Evolutionary conservation across 2,329 filamentous ascomycete genomes (phyloP).

Genomic region (Epichloe sibirici): DNA sequence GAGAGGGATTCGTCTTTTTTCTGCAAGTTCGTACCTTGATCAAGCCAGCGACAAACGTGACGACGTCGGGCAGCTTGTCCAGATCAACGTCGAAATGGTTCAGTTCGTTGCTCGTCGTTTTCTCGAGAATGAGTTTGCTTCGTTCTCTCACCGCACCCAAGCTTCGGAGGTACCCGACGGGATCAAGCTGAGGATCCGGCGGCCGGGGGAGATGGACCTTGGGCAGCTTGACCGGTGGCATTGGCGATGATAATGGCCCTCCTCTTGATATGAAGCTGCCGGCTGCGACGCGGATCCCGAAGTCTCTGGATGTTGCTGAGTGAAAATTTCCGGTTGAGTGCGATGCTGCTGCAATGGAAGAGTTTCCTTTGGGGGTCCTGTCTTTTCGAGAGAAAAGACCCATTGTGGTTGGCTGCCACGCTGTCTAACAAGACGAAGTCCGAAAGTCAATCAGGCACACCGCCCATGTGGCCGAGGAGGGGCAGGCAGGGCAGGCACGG

Average conservation of each 20-base stretch:
- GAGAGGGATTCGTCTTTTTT: neutral
- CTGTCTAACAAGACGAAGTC: constrained; percentile 1
- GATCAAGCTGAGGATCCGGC: constrained; percentile 78
- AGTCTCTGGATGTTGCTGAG: constrained; percentile 36
- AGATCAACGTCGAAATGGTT: constrained; percentile 84
- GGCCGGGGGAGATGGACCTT: constrained; percentile 73
- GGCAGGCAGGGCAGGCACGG: constrained; percentile 1
- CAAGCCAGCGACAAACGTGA: constrained; percentile 78
- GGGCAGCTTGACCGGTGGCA: constrained; percentile 45
- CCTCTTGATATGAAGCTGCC: constrained; percentile 31
- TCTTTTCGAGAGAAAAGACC: constrained; percentile 45
- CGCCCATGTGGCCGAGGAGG: constrained; percentile 5
- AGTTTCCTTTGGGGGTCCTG: constrained; percentile 32
- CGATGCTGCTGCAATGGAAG: constrained; percentile 29
- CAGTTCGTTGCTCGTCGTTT: constrained; percentile 64
- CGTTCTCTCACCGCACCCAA: constrained; percentile 78
- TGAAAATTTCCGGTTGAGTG: constrained; percentile 39
- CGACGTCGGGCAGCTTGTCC: constrained; percentile 70
- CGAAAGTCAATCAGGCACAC: constrained; percentile 7
- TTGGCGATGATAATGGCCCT: constrained; percentile 39
- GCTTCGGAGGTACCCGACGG: constrained; percentile 81
- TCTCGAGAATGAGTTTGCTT: constrained; percentile 59
- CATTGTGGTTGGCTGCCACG: constrained; percentile 24
- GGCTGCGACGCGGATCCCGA: constrained; percentile 38
- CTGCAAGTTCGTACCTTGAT: constrained; percentile 59